Conservation (phyloP, 768 basidiomycete genomes). For the Mycena albidolilacea region DNA sequence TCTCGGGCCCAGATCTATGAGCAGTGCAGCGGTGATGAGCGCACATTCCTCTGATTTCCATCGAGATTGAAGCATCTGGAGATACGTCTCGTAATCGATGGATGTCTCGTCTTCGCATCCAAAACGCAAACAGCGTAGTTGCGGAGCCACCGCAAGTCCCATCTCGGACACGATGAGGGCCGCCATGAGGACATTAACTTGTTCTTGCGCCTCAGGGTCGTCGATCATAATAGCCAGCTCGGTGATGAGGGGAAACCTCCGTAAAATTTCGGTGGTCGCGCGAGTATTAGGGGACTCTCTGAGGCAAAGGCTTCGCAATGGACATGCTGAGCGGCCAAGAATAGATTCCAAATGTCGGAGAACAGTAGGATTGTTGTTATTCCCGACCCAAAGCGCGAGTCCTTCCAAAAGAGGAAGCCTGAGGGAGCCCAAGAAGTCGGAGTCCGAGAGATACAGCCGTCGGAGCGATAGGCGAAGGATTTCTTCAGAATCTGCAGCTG, state of each 20-base stretch:
- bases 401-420: constrained; percentile 1
- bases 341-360: neutral
- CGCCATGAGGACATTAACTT: neutral
- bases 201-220: neutral
- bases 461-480: neutral
- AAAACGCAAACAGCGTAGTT: neutral
- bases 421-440: neutral
- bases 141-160: neutral
- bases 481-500: neutral
- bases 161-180: neutral
- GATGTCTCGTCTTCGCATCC: neutral
- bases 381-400: neutral
- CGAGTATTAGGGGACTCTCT: neutral
- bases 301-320: neutral
- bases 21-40: neutral
- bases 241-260: neutral
- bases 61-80: constrained; percentile 17
- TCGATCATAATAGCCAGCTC: neutral
- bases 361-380: neutral
- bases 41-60: neutral
- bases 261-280: neutral
- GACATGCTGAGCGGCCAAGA: neutral
- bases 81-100: constrained; percentile 13
- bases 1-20: neutral
- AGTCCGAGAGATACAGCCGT: neutral